A percentile compares a stretch with the other conserved stretches of the same genome.
phyloP scores from a whole-genome alignment of 257 asterid genomes.

The Solanum gracilifrons region DNA sequence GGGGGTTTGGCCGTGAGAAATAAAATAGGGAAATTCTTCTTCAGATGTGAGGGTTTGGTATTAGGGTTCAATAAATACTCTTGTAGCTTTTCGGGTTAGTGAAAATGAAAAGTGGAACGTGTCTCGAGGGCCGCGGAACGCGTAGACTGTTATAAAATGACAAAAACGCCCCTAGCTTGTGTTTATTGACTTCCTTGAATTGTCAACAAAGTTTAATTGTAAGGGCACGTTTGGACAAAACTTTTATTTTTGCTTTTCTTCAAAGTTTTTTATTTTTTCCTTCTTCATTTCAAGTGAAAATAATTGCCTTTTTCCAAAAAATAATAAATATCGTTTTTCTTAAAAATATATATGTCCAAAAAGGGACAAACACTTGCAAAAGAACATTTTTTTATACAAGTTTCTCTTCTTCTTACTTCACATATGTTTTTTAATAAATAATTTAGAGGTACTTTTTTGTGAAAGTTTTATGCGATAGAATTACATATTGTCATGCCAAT shows the following conservation, averaged over 20 bases:
- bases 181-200: neutral
- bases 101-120: neutral
- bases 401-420: neutral
- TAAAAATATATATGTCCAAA: neutral
- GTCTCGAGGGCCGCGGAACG: constrained; percentile 27
- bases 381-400: neutral
- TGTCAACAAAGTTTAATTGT: neutral
- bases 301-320: neutral
- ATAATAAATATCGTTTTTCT: too few relatives aligned
- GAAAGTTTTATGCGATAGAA: neutral
- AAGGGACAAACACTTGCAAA: neutral
- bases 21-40: neutral
- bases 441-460: neutral
- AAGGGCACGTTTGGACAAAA: neutral
- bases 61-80: neutral
- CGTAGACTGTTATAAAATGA: neutral
- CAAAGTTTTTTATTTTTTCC: neutral
- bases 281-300: neutral
- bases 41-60: too few relatives aligned
- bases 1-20: neutral
- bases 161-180: neutral
- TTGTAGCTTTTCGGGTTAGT: constrained; percentile 6
- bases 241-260: neutral
- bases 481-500: neutral
- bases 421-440: neutral